Conservation (phyloP, 768 basidiomycete species). For the Dentipellis sp. region DNA sequence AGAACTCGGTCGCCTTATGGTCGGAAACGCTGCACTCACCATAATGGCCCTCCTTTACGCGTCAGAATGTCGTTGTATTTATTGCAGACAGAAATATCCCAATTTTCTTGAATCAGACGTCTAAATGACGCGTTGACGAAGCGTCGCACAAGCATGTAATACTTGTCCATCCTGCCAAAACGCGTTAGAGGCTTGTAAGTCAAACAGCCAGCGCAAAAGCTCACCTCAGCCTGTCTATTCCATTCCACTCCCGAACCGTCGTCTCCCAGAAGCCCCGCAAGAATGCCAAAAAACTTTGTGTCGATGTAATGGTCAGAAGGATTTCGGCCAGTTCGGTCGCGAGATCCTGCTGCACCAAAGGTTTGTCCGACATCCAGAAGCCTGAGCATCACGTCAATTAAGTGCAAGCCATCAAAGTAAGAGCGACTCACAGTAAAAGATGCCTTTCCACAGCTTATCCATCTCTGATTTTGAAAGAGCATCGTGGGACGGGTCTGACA, state of each 20-base stretch:
- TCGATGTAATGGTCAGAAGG: slow-evolving; percentile 54
- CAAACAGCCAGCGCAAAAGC: slow-evolving; percentile 15
- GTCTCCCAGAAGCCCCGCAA: slow-evolving; percentile 87
- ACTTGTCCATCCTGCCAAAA: slow-evolving; percentile 86
- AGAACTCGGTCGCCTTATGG: neutral
- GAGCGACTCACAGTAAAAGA: slow-evolving; percentile 78
- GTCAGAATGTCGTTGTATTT: slow-evolving; percentile 66
- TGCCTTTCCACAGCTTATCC: slow-evolving; percentile 93
- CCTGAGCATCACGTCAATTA: slow-evolving; percentile 35
- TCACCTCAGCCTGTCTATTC: slow-evolving; percentile 84
- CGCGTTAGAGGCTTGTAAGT: neutral
- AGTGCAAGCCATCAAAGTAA: neutral
- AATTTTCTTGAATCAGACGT: slow-evolving; percentile 60
- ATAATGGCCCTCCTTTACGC: slow-evolving; percentile 67
- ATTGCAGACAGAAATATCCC: slow-evolving; percentile 46
- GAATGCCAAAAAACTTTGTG: slow-evolving; percentile 59
- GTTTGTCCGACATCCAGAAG: slow-evolving; percentile 99
- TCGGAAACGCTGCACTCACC: slow-evolving; percentile 35
- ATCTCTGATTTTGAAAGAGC: slow-evolving; percentile 66
- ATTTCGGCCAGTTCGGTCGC: slow-evolving; percentile 81
- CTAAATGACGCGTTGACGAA: slow-evolving; percentile 84
- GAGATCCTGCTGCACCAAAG: slow-evolving; percentile 87
- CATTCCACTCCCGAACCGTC: slow-evolving; percentile 87
- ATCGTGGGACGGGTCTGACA: slow-evolving; percentile 56
- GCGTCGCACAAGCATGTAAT: slow-evolving; percentile 87